Evolutionary conservation across 1,139 yeast species (phyloP).

Genomic region (Zygoascus meyerae): DNA sequence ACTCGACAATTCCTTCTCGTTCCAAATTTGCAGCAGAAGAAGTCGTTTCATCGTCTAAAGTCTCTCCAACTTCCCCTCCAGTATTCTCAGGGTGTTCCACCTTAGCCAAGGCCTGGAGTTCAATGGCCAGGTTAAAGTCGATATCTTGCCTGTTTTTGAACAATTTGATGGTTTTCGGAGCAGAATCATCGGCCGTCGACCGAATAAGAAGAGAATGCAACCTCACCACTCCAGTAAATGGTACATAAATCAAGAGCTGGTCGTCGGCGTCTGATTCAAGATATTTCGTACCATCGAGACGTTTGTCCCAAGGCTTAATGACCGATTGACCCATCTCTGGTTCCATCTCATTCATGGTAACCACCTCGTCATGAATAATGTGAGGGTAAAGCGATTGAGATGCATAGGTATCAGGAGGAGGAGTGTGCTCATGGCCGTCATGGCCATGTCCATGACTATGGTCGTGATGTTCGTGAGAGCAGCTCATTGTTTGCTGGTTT

Average conservation of each 20-base stretch:
- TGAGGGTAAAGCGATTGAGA: constrained; percentile 62
- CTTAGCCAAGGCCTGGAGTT: constrained; percentile 46
- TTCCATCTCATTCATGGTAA: constrained; percentile 59
- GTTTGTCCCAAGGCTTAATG: constrained; percentile 48
- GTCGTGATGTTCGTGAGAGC: constrained; percentile 29
- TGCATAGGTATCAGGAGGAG: constrained; percentile 68
- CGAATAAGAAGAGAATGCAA: constrained; percentile 68
- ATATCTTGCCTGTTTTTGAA: constrained; percentile 65
- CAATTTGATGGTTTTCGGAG: constrained; percentile 65
- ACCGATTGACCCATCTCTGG: constrained; percentile 43
- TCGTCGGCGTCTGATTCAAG: constrained; percentile 76
- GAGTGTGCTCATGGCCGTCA: constrained; percentile 40
- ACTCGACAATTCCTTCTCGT: constrained; percentile 67
- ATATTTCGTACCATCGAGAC: constrained; percentile 37
- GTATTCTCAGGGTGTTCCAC: constrained; percentile 58
- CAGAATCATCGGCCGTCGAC: constrained; percentile 52
- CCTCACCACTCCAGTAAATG: constrained; percentile 73
- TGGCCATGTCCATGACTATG: constrained; percentile 31
- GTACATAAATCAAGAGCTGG: constrained; percentile 69
- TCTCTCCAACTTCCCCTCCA: constrained; percentile 29
- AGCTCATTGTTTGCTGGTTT: constrained; percentile 14
- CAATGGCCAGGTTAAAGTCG: constrained; percentile 62
- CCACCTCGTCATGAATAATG: constrained; percentile 56
- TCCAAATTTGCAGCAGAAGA: constrained; percentile 27
- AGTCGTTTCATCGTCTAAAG: constrained; percentile 21